Evolutionary conservation across 73 alveolate genomes (phyloP), one percentile per base, ranked within the genome.

Genomic region (Paramecium octaurelia): DNA sequence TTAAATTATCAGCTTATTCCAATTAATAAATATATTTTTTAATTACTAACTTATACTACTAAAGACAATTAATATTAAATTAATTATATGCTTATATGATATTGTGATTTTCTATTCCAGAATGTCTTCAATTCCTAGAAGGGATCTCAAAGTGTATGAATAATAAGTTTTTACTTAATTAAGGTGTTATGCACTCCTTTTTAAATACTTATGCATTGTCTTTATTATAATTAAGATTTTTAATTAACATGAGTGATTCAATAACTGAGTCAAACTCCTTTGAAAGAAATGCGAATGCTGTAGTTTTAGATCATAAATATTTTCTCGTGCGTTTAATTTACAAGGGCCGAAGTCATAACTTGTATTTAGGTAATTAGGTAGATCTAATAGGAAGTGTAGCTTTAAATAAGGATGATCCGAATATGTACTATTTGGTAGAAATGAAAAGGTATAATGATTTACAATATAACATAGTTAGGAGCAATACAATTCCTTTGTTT

Each of bases 261-360:
- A 75, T 38, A 38, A 75, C 88, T 42, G 88, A 75, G 68, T 75
- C 88, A 38, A 35, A 75, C n/a, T 75, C 88, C 8, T 75, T 75
- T 75, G 88, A 75, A 42, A 75, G 60, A 35, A 75, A 75, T 42
- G 68, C 88, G 2, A 38, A 75, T 16, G 68, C 60, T 35, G 88
- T 75, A 38, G 88, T 75, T 42, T 42, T 75, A 23, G 88, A 34
- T 75, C 23, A 42, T 10, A 34, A 75, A 42, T 75, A 38, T 38
- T 35, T 34, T 75, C 59, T 75, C n/a, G 60, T 42, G 36, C 35
- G 88, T 12, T 42, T 75, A 23, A 38, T 75, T n/a, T 75, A 38
- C 68, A 75, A 75, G 36, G 58, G 68, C 18, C 18, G 60, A 42
- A 35, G 64, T 16, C 58, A 42, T 35, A 75, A 75, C 68, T 14